A percentile compares a stretch with the other conserved stretches of the same genome.
Evolutionary conservation across 192 early-diverging fungal genomes (phyloP).

Genomic region (Coemansia sp.): DNA sequence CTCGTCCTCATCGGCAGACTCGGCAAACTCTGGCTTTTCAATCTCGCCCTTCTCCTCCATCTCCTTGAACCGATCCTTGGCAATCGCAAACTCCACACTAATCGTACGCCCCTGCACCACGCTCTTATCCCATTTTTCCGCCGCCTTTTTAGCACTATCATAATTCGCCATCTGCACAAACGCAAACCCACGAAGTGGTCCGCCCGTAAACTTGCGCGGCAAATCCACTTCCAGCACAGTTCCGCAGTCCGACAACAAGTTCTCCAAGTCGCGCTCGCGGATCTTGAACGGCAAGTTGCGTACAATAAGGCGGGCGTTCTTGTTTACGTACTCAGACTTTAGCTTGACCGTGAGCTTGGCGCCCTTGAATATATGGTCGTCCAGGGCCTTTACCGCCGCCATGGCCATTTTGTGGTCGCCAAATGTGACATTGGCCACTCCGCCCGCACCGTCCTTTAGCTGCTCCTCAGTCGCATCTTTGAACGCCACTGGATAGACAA

Average conservation of each 20-base stretch:
- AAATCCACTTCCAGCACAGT: constrained; percentile 69
- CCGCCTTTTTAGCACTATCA: constrained; percentile 68
- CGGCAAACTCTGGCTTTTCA: constrained; percentile 33
- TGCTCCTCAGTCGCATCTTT: constrained; percentile 43
- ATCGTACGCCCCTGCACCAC: constrained; percentile 71
- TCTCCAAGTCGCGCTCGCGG: constrained; percentile 65
- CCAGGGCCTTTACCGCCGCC: constrained; percentile 61
- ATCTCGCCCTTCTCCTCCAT: constrained; percentile 61
- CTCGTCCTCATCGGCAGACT: not conserved
- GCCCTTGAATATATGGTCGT: constrained; percentile 78
- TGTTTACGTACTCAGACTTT: constrained; percentile 54
- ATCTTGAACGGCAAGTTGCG: constrained; percentile 82
- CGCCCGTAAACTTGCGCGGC: constrained; percentile 71
- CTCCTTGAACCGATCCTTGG: constrained; percentile 71
- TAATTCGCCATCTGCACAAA: constrained; percentile 83
- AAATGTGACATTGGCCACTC: constrained; percentile 45
- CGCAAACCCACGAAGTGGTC: constrained; percentile 82
- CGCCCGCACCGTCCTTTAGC: constrained; percentile 43
- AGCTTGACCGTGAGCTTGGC: constrained; percentile 56
- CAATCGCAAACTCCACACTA: constrained; percentile 81
- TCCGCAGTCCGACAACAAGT: constrained; percentile 66
- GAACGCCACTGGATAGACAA: constrained; percentile 61
- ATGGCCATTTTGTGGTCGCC: constrained; percentile 39
- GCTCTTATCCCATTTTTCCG: constrained; percentile 70
- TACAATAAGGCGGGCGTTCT: constrained; percentile 77